Evolutionary conservation across 164 flowering plant genomes (phyloP), one percentile per base, ranked within the genome.

Genomic region (Litsea cubeba): DNA sequence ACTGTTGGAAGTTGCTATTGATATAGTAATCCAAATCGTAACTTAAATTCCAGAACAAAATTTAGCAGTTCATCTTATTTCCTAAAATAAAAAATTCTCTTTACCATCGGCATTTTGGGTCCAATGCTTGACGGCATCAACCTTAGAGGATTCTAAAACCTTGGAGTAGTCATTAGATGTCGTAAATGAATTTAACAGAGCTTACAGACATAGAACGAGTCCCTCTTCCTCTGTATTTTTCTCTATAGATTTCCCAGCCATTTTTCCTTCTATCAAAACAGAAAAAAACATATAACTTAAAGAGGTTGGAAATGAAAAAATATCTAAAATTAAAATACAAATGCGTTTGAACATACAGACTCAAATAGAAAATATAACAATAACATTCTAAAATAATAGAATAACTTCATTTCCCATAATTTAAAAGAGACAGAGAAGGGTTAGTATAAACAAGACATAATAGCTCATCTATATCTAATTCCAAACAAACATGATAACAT

Each of bases 211-310:
- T 75, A 72, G 88, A 75, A 75, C 12, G 79, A 0, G 89, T 70
- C 20, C 68, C 93, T 79, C 72, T 90, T 79, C 84, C 76, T 66
- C 51, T 76, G n/a, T 86, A 86, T 83, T 79, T 89, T 60, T 83
- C 87, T 76, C 75, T 90, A 77, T 89, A 5, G 95, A 91, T 57
- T 91, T 95, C 54, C 98, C 97, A 1, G 97, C 97, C 97, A 95
- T 91, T 49, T 50, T 11, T 40, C 73, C 70, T 26, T 26, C 76
- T 76, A 72, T 22, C 49, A 72, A 67, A 51, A 68, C 5, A 32
- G 7, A 0, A 32, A 32, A 32, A 32, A 5, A 32, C 40, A 32
- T 32, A 5, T 32, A 32, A 32, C 5, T 32, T 32, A 1, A n/a
- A 32, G 40, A 4, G 40, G 40, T 32, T 32, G 28, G 1, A 32